Evolutionary conservation across 306 rosid genomes (phyloP), one percentile per base, ranked within the genome.

Genomic region (Vicia sativa): DNA sequence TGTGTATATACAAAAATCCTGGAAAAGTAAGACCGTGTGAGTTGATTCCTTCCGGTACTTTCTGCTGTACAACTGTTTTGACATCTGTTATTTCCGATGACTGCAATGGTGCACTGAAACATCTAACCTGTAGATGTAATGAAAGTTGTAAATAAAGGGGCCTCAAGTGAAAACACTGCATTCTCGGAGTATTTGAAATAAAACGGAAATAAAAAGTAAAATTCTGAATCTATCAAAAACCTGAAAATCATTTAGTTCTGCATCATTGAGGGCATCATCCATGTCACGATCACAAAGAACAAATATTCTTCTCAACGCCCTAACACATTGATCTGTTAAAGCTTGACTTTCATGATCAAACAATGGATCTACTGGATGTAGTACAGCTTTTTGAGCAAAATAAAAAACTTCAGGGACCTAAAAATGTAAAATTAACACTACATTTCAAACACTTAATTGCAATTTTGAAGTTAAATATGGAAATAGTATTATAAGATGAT

Each of bases 331-430:
- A 37, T 88, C 95, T 59, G 83, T 87, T 67, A 93, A 77, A 67
- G 74, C 61, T 62, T 74, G 88, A 45, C 72, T 83, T 76, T 85
- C 95, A 72, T 75, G 82, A 85, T 90, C 95, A 74, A 83, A 88
- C 83, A 93, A 83, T n/a, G 97, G 97, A 15, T 81, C 72, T 62
- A 86, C 67, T 0, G 98, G 98, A 85, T 93, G 89, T 55, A 93
- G 87, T 61, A 93, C 97, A 19, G 95, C 97, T 81, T 75, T 93
- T 74, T 86, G 96, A 70, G 97, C 96, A 80, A 77, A 88, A 79
- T 86, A 88, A 82, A 93, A 93, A 67, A 84, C 98, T 67, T 93
- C 98, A 11, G 90, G 88, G 70, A 88, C 96, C 98, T 93, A 77
- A 34, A 75, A 60, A 31, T 18, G 71, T 60, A 74, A 65, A 72